Conservation (phyloP, 2,329 filamentous ascomycete genomes). For the Calonectria multiphialidica region DNA sequence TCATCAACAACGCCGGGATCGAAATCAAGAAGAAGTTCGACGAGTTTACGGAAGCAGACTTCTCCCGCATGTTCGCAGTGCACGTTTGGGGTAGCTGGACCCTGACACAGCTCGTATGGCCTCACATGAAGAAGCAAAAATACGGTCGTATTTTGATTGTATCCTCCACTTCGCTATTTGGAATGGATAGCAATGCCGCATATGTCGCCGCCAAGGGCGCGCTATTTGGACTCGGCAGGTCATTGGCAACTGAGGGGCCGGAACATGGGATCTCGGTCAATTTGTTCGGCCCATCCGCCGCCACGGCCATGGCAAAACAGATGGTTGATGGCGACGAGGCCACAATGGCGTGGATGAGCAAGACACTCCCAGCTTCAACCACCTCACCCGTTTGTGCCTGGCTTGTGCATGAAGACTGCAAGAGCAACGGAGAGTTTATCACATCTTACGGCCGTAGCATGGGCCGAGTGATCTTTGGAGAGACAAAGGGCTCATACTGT, state of each 20-base stretch:
- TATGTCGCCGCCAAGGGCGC: neutral
- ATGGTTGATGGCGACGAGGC: neutral
- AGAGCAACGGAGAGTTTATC: neutral
- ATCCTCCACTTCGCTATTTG: neutral
- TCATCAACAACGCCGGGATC: neutral
- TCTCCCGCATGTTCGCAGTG: neutral
- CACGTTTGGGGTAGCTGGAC: neutral
- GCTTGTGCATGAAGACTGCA: neutral
- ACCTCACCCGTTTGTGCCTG: neutral
- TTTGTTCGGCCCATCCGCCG: neutral
- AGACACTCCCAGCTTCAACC: neutral
- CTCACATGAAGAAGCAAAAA: slow-evolving; percentile 2
- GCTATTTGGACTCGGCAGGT: neutral
- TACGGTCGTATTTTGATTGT: neutral
- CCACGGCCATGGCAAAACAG: neutral
- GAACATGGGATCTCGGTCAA: neutral
- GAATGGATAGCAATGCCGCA: neutral
- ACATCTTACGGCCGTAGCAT: neutral
- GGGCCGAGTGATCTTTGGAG: neutral
- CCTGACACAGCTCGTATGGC: neutral
- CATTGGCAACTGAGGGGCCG: neutral
- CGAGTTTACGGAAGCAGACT: neutral
- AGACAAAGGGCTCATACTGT: neutral
- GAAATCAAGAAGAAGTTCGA: neutral
- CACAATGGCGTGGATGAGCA: neutral